Conservation (phyloP, 805 yeast species). For the Starmerella potacharoeniae region DNA sequence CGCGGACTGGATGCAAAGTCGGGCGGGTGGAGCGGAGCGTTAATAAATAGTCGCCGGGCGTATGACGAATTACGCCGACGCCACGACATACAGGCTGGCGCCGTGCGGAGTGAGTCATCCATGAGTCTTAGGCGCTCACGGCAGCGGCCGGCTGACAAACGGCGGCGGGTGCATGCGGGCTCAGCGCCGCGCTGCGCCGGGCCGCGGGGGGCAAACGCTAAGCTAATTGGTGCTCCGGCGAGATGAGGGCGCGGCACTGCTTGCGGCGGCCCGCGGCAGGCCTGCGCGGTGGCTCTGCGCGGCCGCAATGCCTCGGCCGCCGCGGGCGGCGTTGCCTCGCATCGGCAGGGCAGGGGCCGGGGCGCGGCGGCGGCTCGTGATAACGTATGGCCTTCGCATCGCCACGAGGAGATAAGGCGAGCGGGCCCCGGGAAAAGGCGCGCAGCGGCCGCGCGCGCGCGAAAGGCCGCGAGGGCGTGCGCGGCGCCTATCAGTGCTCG, state of each 20-base stretch:
- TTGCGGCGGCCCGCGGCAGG: too few relatives aligned
- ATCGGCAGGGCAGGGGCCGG: background rate
- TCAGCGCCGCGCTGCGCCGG: background rate
- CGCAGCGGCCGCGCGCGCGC: too few relatives aligned
- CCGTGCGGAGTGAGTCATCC: slow-evolving; percentile 1
- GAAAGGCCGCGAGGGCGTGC: too few relatives aligned
- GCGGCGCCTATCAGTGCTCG: too few relatives aligned
- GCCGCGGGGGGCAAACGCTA: too few relatives aligned
- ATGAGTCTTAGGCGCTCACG: background rate
- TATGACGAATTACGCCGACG: slow-evolving; percentile 2
- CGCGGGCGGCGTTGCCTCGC: background rate
- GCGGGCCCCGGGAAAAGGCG: background rate
- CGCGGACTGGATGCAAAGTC: background rate
- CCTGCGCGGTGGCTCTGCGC: too few relatives aligned
- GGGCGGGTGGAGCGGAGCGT: background rate
- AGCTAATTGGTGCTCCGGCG: too few relatives aligned
- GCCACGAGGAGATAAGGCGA: background rate
- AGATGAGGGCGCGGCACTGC: too few relatives aligned
- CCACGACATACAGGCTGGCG: background rate
- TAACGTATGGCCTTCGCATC: background rate
- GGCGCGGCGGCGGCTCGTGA: background rate
- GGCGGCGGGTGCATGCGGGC: background rate
- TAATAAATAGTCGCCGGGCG: background rate
- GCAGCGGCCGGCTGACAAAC: background rate
- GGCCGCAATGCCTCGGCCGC: too few relatives aligned